phyloP scores from a whole-genome alignment of 805 yeast species.

The Wickerhamomyces bisporus region DNA sequence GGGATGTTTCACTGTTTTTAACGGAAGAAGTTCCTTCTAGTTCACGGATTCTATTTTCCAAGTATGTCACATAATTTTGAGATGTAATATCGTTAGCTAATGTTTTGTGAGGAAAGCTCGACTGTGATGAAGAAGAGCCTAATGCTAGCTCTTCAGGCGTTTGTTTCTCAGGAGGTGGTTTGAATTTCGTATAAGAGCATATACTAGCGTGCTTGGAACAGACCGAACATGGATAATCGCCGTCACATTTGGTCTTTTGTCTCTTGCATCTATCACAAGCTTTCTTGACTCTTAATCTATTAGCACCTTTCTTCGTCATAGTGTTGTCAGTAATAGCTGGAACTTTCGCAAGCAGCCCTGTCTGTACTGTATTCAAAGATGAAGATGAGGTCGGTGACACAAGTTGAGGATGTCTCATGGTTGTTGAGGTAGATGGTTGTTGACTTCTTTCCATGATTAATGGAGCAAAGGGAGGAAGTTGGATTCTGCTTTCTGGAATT shows the following conservation, averaged over 20 bases:
- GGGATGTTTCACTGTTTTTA: constrained; percentile 5
- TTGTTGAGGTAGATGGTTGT: background rate
- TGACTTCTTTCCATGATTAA: constrained; percentile 15
- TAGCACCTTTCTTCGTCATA: constrained; percentile 5
- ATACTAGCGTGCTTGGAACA: constrained; percentile 27
- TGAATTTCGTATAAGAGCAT: constrained; percentile 6
- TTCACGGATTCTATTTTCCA: constrained; percentile 37
- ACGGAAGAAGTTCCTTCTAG: constrained; percentile 32
- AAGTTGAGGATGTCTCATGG: too few species aligned
- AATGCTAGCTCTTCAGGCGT: background rate
- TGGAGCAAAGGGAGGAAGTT: constrained; percentile 15
- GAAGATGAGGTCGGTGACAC: too few species aligned
- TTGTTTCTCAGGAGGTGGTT: background rate
- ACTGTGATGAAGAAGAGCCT: background rate
- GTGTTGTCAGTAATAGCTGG: background rate
- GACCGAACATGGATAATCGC: constrained; percentile 43
- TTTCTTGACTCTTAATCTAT: constrained; percentile 34
- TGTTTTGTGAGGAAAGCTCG: too few species aligned
- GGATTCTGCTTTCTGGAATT: constrained; percentile 19
- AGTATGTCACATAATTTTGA: constrained; percentile 15
- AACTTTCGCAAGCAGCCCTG: too few species aligned
- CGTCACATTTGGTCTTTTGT: constrained; percentile 55
- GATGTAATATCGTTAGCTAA: constrained; percentile 3
- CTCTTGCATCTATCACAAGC: constrained; percentile 55
- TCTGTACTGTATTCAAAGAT: too few species aligned